A percentile compares a stretch with the other conserved stretches of the same genome.
phyloP scores from a whole-genome alignment of 2,329 filamentous ascomycete genomes.

The Fusarium avenaceum region DNA sequence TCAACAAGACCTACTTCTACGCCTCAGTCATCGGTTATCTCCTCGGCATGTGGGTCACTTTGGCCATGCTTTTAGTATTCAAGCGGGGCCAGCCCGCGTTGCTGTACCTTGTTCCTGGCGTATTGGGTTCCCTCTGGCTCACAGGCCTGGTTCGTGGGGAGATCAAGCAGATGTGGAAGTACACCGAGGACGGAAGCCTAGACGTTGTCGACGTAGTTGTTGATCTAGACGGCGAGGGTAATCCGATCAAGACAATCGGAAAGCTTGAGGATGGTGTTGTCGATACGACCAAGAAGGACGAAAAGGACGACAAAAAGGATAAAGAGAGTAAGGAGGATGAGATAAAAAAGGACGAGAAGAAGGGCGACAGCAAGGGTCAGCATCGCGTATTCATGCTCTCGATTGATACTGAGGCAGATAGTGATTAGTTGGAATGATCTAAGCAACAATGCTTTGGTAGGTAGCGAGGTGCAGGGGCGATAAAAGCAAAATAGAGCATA shows the following conservation, averaged over 20 bases:
- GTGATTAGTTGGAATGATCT: constrained; percentile 6
- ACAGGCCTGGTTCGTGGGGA: constrained; percentile 81
- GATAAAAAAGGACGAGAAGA: constrained; percentile 13
- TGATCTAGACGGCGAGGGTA: constrained; percentile 65
- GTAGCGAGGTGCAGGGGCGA: not conserved
- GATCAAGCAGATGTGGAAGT: constrained; percentile 80
- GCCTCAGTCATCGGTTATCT: constrained; percentile 83
- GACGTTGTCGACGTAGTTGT: constrained; percentile 69
- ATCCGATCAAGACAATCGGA: constrained; percentile 58
- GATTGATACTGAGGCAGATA: constrained; percentile 49
- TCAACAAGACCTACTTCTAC: constrained; percentile 88
- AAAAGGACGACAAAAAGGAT: constrained; percentile 49
- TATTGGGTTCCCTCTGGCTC: constrained; percentile 80
- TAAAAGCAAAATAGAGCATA: not conserved
- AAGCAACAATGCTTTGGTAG: not conserved
- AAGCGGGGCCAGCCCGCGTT: constrained; percentile 90
- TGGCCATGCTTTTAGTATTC: constrained; percentile 82
- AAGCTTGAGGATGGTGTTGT: constrained; percentile 56
- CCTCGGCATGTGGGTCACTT: constrained; percentile 80
- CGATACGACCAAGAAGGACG: constrained; percentile 52
- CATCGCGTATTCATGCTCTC: constrained; percentile 54
- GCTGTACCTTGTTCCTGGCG: constrained; percentile 90
- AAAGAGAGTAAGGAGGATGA: constrained; percentile 37
- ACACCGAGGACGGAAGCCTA: constrained; percentile 78
- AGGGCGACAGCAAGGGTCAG: constrained; percentile 36